A percentile compares a stretch with the other conserved stretches of the same genome.
Evolutionary conservation across 2,329 filamentous ascomycete species (phyloP).

Genomic region (Monilinia vaccinii-corymbosi): DNA sequence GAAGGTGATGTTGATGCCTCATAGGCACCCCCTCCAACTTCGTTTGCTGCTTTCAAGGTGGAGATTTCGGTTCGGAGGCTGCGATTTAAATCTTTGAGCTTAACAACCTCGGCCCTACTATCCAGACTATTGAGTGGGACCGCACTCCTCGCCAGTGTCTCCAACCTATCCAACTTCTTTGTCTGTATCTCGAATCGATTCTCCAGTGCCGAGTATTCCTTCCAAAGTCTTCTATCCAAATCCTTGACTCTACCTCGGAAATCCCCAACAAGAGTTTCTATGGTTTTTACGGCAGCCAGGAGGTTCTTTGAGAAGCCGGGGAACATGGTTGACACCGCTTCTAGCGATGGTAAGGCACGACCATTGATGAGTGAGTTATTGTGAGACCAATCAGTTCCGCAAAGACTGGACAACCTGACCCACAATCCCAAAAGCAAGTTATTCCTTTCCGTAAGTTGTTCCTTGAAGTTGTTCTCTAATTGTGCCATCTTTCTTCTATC

Average conservation of each 20-base stretch:
- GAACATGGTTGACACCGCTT: slow-evolving; percentile 77
- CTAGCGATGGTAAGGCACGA: slow-evolving; percentile 70
- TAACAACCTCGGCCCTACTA: slow-evolving; percentile 42
- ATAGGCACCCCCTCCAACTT: slow-evolving; percentile 29
- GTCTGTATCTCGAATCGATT: slow-evolving; percentile 67
- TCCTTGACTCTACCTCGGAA: slow-evolving; percentile 74
- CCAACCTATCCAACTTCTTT: slow-evolving; percentile 81
- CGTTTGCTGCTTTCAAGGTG: slow-evolving; percentile 56
- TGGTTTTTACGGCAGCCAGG: slow-evolving; percentile 73
- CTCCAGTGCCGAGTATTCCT: slow-evolving; percentile 83
- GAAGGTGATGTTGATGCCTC: slow-evolving; percentile 30
- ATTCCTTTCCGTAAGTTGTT: slow-evolving; percentile 85
- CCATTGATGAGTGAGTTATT: slow-evolving; percentile 83
- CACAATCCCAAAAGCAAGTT: slow-evolving; percentile 80
- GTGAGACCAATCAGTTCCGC: slow-evolving; percentile 86
- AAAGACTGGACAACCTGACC: slow-evolving; percentile 78
- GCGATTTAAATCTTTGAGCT: slow-evolving; percentile 53
- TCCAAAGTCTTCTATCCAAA: slow-evolving; percentile 84
- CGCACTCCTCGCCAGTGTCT: slow-evolving; percentile 64
- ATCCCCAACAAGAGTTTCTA: slow-evolving; percentile 68
- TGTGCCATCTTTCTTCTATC: slow-evolving; percentile 66
- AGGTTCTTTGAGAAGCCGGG: slow-evolving; percentile 87
- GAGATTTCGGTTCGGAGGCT: slow-evolving; percentile 56
- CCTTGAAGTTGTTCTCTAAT: slow-evolving; percentile 72
- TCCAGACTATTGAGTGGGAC: slow-evolving; percentile 34